phyloP scores from a whole-genome alignment of 345 rosid genomes.

The Psidium guajava region DNA sequence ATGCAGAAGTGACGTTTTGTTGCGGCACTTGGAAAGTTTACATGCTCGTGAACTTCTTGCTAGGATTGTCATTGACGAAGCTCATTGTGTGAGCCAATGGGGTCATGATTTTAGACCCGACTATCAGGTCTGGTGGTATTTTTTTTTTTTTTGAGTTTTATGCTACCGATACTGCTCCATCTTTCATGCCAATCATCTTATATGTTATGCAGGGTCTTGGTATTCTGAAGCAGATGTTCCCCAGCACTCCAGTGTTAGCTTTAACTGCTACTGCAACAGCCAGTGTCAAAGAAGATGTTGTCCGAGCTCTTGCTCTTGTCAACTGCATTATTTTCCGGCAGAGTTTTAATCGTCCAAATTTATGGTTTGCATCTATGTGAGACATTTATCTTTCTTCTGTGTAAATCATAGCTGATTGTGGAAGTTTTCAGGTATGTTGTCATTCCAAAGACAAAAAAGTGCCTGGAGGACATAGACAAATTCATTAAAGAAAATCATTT shows the following conservation, averaged over 20 bases:
- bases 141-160: constrained; percentile 1
- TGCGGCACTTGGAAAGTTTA: constrained; percentile 73
- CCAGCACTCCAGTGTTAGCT: constrained; percentile 83
- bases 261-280: constrained; percentile 99
- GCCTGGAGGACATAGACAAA: constrained; percentile 85
- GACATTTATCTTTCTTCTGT: neutral
- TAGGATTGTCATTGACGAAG: constrained; percentile 98
- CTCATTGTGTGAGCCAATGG: constrained; percentile 99
- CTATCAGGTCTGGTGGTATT: constrained; percentile 63
- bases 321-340: constrained; percentile 94
- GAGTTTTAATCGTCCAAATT: constrained; percentile 95
- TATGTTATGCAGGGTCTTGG: constrained; percentile 73
- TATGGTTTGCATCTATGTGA: constrained; percentile 34
- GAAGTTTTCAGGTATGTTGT: constrained; percentile 57
- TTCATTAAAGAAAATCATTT: constrained; percentile 80
- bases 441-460: constrained; percentile 82
- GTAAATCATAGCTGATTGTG: neutral
- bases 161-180: neutral
- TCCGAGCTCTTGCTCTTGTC: constrained; percentile 94
- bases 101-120: constrained; percentile 99
- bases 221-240: constrained; percentile 86
- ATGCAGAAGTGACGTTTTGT: constrained; percentile 85
- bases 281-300: constrained; percentile 98
- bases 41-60: constrained; percentile 72
- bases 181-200: constrained; percentile 4